Conservation (phyloP, 805 yeast genomes). For the Barnettozyma wickerhamii region DNA sequence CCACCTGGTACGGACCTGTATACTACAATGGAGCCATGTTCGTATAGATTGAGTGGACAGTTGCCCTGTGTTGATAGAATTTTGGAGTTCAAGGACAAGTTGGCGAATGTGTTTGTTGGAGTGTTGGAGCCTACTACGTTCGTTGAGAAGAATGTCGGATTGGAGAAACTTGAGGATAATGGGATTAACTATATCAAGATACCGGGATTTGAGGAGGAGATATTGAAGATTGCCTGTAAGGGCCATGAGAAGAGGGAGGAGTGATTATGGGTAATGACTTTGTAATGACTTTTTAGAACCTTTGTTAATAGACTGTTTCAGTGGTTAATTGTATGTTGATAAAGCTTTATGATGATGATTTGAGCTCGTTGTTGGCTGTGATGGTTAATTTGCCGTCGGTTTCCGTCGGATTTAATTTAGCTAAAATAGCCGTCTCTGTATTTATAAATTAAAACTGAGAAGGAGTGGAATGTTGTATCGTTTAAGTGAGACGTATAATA, state of each 20-base stretch:
- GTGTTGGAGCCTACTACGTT: slow-evolving; percentile 88
- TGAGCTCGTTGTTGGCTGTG: not conserved
- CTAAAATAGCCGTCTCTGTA: not conserved
- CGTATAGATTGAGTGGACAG: slow-evolving; percentile 84
- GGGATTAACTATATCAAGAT: slow-evolving; percentile 74
- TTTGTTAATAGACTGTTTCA: not conserved
- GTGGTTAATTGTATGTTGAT: too few relatives aligned
- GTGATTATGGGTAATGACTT: too few relatives aligned
- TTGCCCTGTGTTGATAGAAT: slow-evolving; percentile 84
- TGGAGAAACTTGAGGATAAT: slow-evolving; percentile 43
- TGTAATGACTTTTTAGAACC: too few relatives aligned
- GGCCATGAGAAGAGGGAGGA: slow-evolving; percentile 45
- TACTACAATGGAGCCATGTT: slow-evolving; percentile 98
- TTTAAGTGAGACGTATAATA: too few relatives aligned
- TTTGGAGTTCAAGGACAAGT: slow-evolving; percentile 37
- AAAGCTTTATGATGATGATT: too few relatives aligned
- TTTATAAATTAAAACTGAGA: not conserved
- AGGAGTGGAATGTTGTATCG: not conserved
- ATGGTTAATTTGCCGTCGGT: not conserved
- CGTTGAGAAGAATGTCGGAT: slow-evolving; percentile 72
- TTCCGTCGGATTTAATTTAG: not conserved
- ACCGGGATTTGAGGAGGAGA: slow-evolving; percentile 75
- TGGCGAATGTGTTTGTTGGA: slow-evolving; percentile 83
- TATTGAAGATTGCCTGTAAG: slow-evolving; percentile 62
- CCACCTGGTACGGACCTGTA: slow-evolving; percentile 80